Conservation (phyloP, 2,329 filamentous ascomycete species). For the Arthroderma uncinatum region DNA sequence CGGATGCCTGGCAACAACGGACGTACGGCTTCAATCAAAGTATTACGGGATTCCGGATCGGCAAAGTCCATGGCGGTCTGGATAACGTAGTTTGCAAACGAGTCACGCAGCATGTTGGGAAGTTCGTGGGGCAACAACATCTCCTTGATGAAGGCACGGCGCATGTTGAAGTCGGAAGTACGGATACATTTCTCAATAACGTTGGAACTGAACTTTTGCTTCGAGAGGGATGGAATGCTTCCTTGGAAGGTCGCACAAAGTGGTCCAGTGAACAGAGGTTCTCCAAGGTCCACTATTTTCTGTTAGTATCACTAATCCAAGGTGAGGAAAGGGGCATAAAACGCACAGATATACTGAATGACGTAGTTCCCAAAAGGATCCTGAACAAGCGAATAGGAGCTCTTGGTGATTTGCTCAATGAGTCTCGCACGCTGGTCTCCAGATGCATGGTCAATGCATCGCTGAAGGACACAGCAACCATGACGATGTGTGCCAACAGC, state of each 20-base stretch:
- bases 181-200: conserved; percentile 95
- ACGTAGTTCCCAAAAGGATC: conserved; percentile 99
- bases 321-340: neutral
- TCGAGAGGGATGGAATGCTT: conserved; percentile 61
- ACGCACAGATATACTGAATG: conserved; percentile 73
- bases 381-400: conserved; percentile 81
- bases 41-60: conserved; percentile 58
- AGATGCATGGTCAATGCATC: conserved; percentile 93
- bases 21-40: conserved; percentile 72
- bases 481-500: conserved; percentile 93
- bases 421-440: conserved; percentile 80
- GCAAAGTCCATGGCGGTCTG: conserved; percentile 89
- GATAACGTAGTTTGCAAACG: conserved; percentile 94
- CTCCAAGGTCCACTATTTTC: conserved; percentile 61
- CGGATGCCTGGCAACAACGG: conserved; percentile 76
- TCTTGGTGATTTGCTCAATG: conserved; percentile 73
- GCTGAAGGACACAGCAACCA: conserved; percentile 93
- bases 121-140: conserved; percentile 62
- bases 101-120: conserved; percentile 79
- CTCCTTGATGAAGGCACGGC: conserved; percentile 74
- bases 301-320: neutral
- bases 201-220: conserved; percentile 98
- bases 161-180: conserved; percentile 62
- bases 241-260: conserved; percentile 71
- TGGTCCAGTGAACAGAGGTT: conserved; percentile 77